phyloP scores from a whole-genome alignment of 306 rosid genomes.

The Cicer pinnatifidum region DNA sequence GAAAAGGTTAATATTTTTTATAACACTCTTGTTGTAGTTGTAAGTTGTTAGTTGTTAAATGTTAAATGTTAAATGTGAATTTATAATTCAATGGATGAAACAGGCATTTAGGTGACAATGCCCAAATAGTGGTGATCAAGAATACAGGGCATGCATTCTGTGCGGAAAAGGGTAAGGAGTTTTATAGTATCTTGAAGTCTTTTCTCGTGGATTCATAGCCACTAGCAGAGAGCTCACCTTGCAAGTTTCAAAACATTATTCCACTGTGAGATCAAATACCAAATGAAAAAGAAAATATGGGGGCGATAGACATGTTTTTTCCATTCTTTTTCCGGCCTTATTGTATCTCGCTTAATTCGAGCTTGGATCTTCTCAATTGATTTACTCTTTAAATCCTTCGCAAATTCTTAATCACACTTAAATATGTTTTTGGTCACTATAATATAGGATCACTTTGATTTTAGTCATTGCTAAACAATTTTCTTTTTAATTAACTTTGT shows the following conservation, averaged over 20 bases:
- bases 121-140: slow-evolving; percentile 64
- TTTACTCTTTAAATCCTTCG: no score
- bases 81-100: slow-evolving; percentile 8
- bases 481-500: no score
- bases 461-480: no score
- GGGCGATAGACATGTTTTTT: no score
- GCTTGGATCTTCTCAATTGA: no score
- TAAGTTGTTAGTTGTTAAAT: neutral
- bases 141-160: slow-evolving; percentile 75
- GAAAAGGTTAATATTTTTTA: slow-evolving; percentile 52
- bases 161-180: slow-evolving; percentile 66
- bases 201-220: slow-evolving; percentile 53
- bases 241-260: slow-evolving; percentile 26
- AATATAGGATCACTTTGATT: no score
- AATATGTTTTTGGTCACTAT: no score
- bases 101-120: slow-evolving; percentile 78
- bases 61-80: slow-evolving; percentile 1
- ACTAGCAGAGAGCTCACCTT: slow-evolving; percentile 35
- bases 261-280: neutral
- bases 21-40: slow-evolving; percentile 3
- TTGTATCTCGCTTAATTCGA: no score
- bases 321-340: no score
- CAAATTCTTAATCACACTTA: no score
- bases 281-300: neutral
- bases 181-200: slow-evolving; percentile 55